These are phyloP conservation scores for Cytospora schulzeri DNA, from an alignment of 2,329 filamentous ascomycete genomes.

Conservation along the genomic window DNA sequence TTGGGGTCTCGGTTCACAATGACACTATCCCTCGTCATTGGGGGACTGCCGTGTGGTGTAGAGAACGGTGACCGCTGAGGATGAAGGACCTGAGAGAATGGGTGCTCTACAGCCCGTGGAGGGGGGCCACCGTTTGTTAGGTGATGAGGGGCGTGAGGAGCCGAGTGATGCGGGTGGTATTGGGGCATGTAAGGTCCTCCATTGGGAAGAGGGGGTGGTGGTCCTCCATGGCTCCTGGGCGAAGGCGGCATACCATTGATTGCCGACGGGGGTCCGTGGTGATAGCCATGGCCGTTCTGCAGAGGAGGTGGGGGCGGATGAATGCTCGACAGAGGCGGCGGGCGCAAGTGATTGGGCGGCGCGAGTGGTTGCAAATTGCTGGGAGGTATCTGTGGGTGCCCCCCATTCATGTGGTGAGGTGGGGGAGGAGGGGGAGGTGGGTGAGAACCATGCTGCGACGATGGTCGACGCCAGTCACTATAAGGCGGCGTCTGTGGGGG, in stretches of 20 bases:
- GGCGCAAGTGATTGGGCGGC: conserved; percentile 46
- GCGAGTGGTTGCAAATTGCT: conserved; percentile 32
- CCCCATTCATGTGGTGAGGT: conserved; percentile 27
- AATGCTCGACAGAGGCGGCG: conserved; percentile 47
- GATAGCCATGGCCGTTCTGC: conserved; percentile 42
- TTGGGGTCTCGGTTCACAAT: conserved; percentile 37
- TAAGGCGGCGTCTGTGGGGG: conserved; percentile 43
- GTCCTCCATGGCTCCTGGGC: conserved; percentile 48
- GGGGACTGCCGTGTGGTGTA: conserved; percentile 49
- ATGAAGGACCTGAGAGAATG: conserved; percentile 43
- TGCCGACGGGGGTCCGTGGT: conserved; percentile 33
- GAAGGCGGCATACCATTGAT: conserved; percentile 52
- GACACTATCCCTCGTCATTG: conserved; percentile 44
- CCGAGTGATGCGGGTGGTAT: conserved; percentile 35
- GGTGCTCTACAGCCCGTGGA: conserved; percentile 47
- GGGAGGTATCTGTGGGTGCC: conserved; percentile 30
- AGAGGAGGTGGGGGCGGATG: conserved; percentile 47
- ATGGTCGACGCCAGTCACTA: conserved; percentile 54
- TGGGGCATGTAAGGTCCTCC: conserved; percentile 44
- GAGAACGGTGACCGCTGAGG: conserved; percentile 42
- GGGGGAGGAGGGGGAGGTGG: conserved; percentile 33
- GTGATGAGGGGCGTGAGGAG: conserved; percentile 33
- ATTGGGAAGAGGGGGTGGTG: conserved; percentile 43
- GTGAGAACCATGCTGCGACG: conserved; percentile 50
- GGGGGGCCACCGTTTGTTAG: conserved; percentile 43